Evolutionary conservation across 768 basidiomycete genomes (phyloP).

Genomic region (Piloderma croceum): DNA sequence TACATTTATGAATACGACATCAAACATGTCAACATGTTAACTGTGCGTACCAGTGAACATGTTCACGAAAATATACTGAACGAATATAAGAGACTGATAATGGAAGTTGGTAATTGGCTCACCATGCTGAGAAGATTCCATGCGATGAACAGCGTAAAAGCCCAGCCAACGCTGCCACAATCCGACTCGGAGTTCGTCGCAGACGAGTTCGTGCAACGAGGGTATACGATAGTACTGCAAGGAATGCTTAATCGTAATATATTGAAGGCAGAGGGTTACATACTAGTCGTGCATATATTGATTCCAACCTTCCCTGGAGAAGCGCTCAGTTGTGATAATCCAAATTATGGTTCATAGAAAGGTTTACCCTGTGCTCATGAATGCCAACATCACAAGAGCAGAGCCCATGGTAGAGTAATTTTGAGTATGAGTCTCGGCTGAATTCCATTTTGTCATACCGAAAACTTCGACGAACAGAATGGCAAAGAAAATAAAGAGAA

Average conservation of each 20-base stretch:
- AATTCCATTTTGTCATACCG: conserved; percentile 80
- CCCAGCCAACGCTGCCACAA: conserved; percentile 82
- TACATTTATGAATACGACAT: no score
- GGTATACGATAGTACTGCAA: conserved; percentile 66
- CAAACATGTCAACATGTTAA: no score
- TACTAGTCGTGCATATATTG: conserved; percentile 97
- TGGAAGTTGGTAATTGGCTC: conserved; percentile 14
- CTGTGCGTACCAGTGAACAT: conserved; percentile 75
- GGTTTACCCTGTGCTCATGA: conserved; percentile 87
- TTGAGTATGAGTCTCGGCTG: conserved; percentile 56
- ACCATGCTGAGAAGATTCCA: conserved; percentile 98
- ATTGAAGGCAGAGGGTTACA: neutral
- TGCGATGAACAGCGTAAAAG: conserved; percentile 81
- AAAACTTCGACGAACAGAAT: conserved; percentile 90
- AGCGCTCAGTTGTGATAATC: neutral
- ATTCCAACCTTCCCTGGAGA: conserved; percentile 87
- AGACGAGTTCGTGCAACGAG: conserved; percentile 66
- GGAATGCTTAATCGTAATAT: conserved; percentile 3
- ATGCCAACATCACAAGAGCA: conserved; percentile 81
- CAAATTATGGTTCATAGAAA: neutral
- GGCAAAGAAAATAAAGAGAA: conserved; percentile 86
- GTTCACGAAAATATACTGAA: conserved; percentile 90
- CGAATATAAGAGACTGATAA: conserved; percentile 1
- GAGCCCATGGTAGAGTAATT: conserved; percentile 81
- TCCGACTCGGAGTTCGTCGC: conserved; percentile 57